Evolutionary conservation across 768 basidiomycete species (phyloP).

Genomic region (Tulasnella sp.): DNA sequence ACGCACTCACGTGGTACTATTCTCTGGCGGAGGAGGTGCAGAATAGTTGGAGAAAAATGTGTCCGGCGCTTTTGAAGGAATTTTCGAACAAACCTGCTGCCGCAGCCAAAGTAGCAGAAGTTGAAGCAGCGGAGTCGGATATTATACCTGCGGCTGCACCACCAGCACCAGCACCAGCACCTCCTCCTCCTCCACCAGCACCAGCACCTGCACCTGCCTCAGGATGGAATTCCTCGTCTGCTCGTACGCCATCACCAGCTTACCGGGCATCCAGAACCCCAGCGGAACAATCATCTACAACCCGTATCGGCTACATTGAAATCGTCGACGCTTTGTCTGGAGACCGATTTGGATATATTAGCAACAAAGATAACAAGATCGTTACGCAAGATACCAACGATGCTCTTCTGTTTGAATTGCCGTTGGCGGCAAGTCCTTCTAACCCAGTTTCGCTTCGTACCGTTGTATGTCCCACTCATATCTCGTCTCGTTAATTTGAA

Average conservation of each 20-base stretch:
- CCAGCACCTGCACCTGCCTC: neutral
- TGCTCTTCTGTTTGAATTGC: neutral
- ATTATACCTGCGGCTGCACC: neutral
- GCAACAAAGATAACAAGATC: neutral
- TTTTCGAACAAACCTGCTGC: neutral
- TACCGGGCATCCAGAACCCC: too few species aligned
- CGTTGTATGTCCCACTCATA: neutral
- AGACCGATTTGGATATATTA: neutral
- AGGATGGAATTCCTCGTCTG: neutral
- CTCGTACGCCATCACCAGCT: neutral
- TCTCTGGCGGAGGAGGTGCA: neutral
- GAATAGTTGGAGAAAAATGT: neutral
- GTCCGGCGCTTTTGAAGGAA: neutral
- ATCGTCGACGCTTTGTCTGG: neutral
- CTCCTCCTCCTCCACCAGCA: neutral
- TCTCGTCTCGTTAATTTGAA: too few species aligned
- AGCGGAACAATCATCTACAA: neutral
- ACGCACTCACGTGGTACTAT: neutral
- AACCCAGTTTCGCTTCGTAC: neutral
- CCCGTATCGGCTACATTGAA: neutral
- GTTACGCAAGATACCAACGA: neutral
- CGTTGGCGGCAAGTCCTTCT: neutral
- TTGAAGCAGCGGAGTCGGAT: neutral
- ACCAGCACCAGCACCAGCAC: neutral
- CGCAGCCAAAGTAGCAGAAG: neutral